Evolutionary conservation across 768 basidiomycete species (phyloP).

Genomic region (Trametopsis cervina): DNA sequence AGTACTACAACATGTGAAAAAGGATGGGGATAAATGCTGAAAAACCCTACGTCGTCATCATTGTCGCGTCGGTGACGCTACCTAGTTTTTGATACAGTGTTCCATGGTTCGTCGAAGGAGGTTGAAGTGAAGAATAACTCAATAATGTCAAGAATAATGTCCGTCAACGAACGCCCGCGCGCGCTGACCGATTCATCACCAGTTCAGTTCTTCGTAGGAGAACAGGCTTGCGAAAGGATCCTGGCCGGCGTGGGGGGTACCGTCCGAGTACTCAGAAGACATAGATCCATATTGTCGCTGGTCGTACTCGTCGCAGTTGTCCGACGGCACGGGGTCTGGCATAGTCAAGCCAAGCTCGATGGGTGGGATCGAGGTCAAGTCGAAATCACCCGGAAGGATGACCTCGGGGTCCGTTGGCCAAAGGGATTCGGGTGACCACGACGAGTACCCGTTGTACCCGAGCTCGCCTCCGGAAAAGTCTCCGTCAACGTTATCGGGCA

Average conservation of each 20-base stretch:
- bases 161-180: conserved; percentile 27
- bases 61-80: conserved; percentile 5
- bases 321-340: conserved; percentile 24
- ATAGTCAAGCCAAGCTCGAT: conserved; percentile 53
- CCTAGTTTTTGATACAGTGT: conserved; percentile 21
- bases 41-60: no score
- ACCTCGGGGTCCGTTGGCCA: conserved; percentile 31
- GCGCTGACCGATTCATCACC: conserved; percentile 26
- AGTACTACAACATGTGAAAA: conserved; percentile 19
- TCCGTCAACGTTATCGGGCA: conserved; percentile 14
- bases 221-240: conserved; percentile 32
- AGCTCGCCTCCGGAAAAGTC: conserved; percentile 9
- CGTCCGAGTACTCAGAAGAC: conserved; percentile 25
- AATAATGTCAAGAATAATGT: conserved; percentile 6
- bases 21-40: no score
- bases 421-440: conserved; percentile 11
- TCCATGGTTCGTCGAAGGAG: conserved; percentile 7
- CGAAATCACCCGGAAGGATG: conserved; percentile 59
- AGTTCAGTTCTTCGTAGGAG: conserved; percentile 29
- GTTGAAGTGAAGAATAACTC: conserved; percentile 8
- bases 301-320: conserved; percentile 18
- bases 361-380: conserved; percentile 56
- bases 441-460: conserved; percentile 17
- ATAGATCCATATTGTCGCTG: conserved; percentile 17
- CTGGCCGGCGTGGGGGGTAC: conserved; percentile 23